Percentiles rank a stretch among this genome's conserved stretches.
Evolutionary conservation across 352 stramenopile species (phyloP).

Genomic region (Phytophthora litchii): DNA sequence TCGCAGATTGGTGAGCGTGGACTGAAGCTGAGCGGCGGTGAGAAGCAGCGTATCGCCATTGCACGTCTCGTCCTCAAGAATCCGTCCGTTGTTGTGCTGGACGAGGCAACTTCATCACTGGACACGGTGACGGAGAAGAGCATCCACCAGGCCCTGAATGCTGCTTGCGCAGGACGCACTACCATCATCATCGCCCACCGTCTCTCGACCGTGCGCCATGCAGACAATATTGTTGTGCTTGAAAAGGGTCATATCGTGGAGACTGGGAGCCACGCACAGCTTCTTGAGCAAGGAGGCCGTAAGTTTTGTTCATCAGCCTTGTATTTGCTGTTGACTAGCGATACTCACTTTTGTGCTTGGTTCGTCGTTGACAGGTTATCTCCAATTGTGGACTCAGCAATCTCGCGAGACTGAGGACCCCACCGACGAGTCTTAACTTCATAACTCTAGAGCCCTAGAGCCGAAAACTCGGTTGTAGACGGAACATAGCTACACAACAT

Average conservation of each 20-base stretch:
- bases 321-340: not conserved
- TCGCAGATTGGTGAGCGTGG: conserved; percentile 86
- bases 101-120: conserved; percentile 82
- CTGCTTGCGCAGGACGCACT: conserved; percentile 58
- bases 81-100: conserved; percentile 72
- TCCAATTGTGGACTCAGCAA: conserved; percentile 49
- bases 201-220: conserved; percentile 79
- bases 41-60: conserved; percentile 88
- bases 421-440: not conserved
- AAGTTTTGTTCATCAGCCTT: conserved; percentile 12
- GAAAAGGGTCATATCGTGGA: conserved; percentile 61
- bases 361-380: conserved; percentile 32
- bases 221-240: conserved; percentile 73
- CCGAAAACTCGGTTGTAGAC: not conserved
- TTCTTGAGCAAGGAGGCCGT: conserved; percentile 54
- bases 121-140: conserved; percentile 77
- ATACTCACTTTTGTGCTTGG: conserved; percentile 5
- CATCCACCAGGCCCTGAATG: conserved; percentile 66
- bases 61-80: conserved; percentile 82
- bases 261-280: conserved; percentile 45
- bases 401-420: conserved; percentile 33
- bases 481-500: conserved; percentile 15
- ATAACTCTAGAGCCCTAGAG: no score
- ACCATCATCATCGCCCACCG: conserved; percentile 84
- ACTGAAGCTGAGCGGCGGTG: conserved; percentile 77